These are phyloP conservation scores for Nakaseomyces bracarensis DNA, from an alignment of 1,139 yeast species.

Conservation along the genomic window DNA sequence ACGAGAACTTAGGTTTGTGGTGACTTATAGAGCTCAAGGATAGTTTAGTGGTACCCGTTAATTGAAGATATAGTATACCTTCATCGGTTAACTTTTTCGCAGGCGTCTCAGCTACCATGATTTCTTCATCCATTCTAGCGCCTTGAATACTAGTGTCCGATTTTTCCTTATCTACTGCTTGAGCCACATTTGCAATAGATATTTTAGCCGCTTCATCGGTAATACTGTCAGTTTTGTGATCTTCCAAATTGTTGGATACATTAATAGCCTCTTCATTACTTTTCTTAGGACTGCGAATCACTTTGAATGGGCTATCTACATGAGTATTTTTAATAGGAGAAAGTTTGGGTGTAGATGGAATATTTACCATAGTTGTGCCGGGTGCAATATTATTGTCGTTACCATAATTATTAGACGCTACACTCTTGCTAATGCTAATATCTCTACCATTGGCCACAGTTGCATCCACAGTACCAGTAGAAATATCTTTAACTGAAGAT, in stretches of 20 bases:
- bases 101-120: no score
- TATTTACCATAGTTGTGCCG: no score
- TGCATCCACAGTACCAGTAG: slow-evolving; percentile 3
- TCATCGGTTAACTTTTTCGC: slow-evolving; percentile 37
- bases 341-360: slow-evolving; percentile 6
- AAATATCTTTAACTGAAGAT: not conserved
- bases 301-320: slow-evolving; percentile 24
- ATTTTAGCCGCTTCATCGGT: not conserved
- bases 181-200: not conserved
- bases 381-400: not conserved
- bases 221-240: not conserved
- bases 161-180: slow-evolving; percentile 6
- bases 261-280: not conserved
- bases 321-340: slow-evolving; percentile 13
- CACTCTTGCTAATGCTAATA: slow-evolving; percentile 5
- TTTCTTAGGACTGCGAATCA: slow-evolving; percentile 10
- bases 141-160: no score
- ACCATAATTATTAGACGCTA: not conserved
- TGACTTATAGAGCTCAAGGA: slow-evolving; percentile 47
- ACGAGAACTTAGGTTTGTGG: slow-evolving; percentile 56
- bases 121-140: no score
- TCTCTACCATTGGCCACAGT: not conserved
- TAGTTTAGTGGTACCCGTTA: slow-evolving; percentile 52
- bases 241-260: no score
- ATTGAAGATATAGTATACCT: slow-evolving; percentile 66